Conservation (phyloP, 108 stramenopile genomes). For the Nitzschia sp. region DNA sequence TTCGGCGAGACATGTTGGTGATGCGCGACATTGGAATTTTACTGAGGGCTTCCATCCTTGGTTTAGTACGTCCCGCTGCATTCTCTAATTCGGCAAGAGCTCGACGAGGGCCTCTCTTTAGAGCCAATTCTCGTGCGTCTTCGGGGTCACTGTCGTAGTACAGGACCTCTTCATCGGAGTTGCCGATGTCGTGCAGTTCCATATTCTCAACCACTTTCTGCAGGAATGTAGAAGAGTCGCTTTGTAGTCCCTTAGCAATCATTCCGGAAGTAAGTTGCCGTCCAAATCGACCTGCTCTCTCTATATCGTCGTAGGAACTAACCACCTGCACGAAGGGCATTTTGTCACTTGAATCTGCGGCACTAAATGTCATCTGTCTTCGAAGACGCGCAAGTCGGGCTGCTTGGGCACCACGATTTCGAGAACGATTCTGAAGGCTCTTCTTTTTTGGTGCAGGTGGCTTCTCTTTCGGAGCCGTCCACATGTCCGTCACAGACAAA, state of each 20-base stretch:
- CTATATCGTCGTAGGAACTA: slow-evolving; percentile 42
- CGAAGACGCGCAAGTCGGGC: slow-evolving; percentile 25
- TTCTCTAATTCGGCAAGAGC: slow-evolving; percentile 25
- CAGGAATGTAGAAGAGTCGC: slow-evolving; percentile 19
- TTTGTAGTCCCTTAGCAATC: neutral
- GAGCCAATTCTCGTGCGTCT: slow-evolving; percentile 33
- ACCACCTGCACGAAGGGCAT: slow-evolving; percentile 30
- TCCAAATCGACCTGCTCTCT: slow-evolving; percentile 12
- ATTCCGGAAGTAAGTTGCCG: slow-evolving; percentile 8
- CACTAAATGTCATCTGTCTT: slow-evolving; percentile 53
- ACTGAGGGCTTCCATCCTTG: slow-evolving; percentile 24
- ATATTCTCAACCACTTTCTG: slow-evolving; percentile 10
- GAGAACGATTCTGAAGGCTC: slow-evolving; percentile 36
- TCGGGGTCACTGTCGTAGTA: slow-evolving; percentile 71
- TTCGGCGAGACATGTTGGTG: slow-evolving; percentile 10
- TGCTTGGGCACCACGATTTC: slow-evolving; percentile 30
- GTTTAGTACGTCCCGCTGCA: neutral
- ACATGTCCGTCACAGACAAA: slow-evolving; percentile 25
- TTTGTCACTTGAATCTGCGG: slow-evolving; percentile 11
- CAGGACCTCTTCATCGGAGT: slow-evolving; percentile 25
- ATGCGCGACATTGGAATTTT: slow-evolving; percentile 19
- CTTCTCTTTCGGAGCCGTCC: slow-evolving; percentile 8
- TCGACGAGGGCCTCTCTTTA: slow-evolving; percentile 28
- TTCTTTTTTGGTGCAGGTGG: slow-evolving; percentile 14
- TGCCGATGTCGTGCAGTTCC: neutral